phyloP scores from a whole-genome alignment of 345 rosid species.

The Gossypioides kirkii region DNA sequence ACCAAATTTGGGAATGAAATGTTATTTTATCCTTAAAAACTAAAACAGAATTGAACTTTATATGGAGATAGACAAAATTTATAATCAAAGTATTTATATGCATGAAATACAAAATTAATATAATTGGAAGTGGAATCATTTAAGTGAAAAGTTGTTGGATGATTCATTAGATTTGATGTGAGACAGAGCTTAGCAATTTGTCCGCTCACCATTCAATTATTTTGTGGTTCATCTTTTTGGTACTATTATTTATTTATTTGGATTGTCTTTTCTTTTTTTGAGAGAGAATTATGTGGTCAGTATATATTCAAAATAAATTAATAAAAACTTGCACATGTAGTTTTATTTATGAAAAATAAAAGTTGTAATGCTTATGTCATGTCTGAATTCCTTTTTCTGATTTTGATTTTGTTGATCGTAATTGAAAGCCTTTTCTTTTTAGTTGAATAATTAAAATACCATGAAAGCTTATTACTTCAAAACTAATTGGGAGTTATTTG shows the following conservation, averaged over 20 bases:
- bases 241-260: neutral
- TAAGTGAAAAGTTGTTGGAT: neutral
- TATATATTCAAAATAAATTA: neutral
- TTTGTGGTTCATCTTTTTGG: neutral
- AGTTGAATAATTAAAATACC: too few species aligned
- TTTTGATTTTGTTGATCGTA: neutral
- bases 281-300: neutral
- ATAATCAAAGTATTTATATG: neutral
- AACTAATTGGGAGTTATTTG: too few species aligned
- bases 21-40: too few species aligned
- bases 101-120: neutral
- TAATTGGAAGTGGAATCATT: neutral
- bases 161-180: neutral
- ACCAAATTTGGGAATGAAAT: too few species aligned
- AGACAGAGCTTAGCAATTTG: neutral
- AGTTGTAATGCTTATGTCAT: neutral
- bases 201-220: neutral
- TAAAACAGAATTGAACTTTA: too few species aligned
- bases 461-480: too few species aligned
- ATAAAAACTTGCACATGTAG: too few species aligned
- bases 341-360: neutral
- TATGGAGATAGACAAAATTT: too few species aligned
- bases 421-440: neutral
- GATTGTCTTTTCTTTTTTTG: neutral
- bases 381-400: neutral